A percentile compares a stretch with the other conserved stretches of the same genome.
Conservation (phyloP, 495 filamentous ascomycete genomes). For the Penicillium verhagenii region DNA sequence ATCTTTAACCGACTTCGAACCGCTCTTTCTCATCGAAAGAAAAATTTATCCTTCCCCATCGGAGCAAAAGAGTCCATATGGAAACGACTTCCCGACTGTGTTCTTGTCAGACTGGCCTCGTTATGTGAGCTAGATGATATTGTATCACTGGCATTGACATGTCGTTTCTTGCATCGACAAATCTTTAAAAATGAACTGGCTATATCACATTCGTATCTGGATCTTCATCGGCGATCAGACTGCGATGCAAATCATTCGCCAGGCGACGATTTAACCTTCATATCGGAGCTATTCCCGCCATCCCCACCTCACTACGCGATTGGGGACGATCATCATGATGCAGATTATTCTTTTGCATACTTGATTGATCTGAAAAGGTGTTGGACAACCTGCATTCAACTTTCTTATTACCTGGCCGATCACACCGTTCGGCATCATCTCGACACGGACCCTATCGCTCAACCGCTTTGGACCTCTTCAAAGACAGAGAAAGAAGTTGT, state of each 20-base stretch:
- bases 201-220: constrained; percentile 26
- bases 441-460: constrained; percentile 19
- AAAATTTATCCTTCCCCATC: constrained; percentile 1
- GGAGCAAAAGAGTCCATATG: constrained; percentile 13
- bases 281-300: constrained; percentile 29
- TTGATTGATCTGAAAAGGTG: constrained; percentile 26
- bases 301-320: constrained; percentile 28
- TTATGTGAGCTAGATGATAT: constrained; percentile 25
- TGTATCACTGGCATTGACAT: constrained; percentile 19
- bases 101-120: constrained; percentile 21
- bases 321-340: constrained; percentile 13
- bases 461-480: constrained; percentile 21
- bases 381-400: constrained; percentile 30
- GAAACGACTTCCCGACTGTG: constrained; percentile 23
- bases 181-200: constrained; percentile 22
- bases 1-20: constrained; percentile 18
- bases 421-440: constrained; percentile 27
- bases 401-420: constrained; percentile 30
- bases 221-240: constrained; percentile 6
- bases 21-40: constrained; percentile 14
- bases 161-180: constrained; percentile 21
- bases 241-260: constrained; percentile 7
- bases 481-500: constrained; percentile 30
- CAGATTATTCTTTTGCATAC: constrained; percentile 33
- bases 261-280: constrained; percentile 30